Percentiles rank a stretch among this genome's conserved stretches.
These are phyloP conservation scores for Maudiozyma bulderi DNA, from an alignment of 805 yeast species.

Conservation along the genomic window DNA sequence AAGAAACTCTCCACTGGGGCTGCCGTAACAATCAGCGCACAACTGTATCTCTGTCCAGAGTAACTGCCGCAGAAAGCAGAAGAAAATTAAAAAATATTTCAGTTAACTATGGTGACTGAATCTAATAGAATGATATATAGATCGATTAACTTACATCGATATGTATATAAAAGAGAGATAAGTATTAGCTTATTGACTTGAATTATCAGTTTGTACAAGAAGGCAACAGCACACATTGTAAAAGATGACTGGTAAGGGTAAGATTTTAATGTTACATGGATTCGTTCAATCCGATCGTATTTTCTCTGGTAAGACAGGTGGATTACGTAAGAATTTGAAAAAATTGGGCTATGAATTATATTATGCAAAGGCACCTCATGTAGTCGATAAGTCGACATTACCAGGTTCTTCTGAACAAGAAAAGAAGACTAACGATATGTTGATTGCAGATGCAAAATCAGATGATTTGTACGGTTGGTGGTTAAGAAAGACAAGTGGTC, in stretches of 20 bases:
- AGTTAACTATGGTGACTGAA: no score
- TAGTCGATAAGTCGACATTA: conserved; percentile 9
- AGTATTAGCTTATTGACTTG: no score
- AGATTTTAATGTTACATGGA: conserved; percentile 81
- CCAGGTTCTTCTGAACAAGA: neutral
- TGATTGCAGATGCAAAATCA: neutral
- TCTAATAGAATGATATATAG: no score
- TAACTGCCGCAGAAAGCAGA: no score
- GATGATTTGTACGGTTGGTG: conserved; percentile 58
- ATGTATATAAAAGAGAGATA: no score
- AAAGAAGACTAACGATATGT: neutral
- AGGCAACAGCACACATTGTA: neutral
- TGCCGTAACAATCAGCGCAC: no score
- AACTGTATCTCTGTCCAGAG: no score
- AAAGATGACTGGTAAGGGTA: conserved; percentile 15
- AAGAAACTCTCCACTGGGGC: no score
- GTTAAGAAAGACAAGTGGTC: conserved; percentile 31
- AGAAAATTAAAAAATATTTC: no score
- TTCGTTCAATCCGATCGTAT: conserved; percentile 73
- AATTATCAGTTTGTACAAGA: no score
- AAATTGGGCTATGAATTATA: conserved; percentile 53
- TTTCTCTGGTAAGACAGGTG: conserved; percentile 79
- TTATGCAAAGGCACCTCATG: conserved; percentile 63
- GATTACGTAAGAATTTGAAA: conserved; percentile 62
- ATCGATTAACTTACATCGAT: no score